Base-by-base conservation (phyloP, 2,329 filamentous ascomycete species). In the Lecanicillium sp. region DNA sequence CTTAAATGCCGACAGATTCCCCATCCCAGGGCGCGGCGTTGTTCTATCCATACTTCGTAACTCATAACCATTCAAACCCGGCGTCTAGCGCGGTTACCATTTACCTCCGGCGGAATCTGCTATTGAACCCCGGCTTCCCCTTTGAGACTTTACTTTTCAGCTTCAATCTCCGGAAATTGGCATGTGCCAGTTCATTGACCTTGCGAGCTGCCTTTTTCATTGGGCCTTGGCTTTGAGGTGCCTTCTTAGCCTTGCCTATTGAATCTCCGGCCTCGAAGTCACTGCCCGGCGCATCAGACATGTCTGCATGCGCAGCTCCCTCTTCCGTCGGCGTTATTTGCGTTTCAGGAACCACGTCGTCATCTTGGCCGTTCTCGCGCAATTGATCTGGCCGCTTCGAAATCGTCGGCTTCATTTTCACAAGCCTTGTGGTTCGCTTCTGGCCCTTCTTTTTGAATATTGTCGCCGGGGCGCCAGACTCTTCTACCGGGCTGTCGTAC, bases 401-500 rank as follows among this genome's bases (percentile, higher is more conserved):
- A 40, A 65, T 56, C 1, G 61, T 70, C 2, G 76, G 77, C 45
- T 64, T 69, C 65, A 83, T 85, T 43, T 80, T 87, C 40, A 75
- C 70, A 34, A 71, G 67, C 45, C 80, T 70, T 3, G 86, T 90
- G 40, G 84, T 87, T 44, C 86, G 71, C 66, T 92, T 92, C 56
- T 85, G 74, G 0, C 84, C 85, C 65, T 85, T 86, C 72, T 92
- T 92, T 69, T 89, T 90, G 67, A 74, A 90, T 2, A 76, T 60
- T 39, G 71, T 75, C 28, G 79, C 56, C 3, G 79, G 79, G 45
- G 74, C 68, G 2, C 78, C 78, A 49, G 77, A 63, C n/a, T 65
- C 66, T n/a, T 74, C 71, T 4, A 62, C 64, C 2, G 63, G 60
- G 44, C 72, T 74, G 54, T 81, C 78, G 50, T 76, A 74, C 43